Percentiles rank a stretch among this genome's conserved stretches.
Evolutionary conservation across 139 green algal species (phyloP).

Genomic region (Gonium pectorale): DNA sequence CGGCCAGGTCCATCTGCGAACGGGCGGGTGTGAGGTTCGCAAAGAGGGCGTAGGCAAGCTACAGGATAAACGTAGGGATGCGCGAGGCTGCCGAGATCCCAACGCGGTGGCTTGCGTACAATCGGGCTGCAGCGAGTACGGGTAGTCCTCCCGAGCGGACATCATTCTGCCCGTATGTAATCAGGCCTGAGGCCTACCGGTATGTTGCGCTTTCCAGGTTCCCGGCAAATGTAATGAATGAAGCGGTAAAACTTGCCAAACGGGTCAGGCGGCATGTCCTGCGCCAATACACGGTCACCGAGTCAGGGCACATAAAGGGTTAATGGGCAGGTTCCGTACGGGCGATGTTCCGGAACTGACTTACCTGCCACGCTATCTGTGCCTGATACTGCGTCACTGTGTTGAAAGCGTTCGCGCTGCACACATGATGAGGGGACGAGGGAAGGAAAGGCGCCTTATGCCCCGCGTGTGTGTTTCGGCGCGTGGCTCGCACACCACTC

Average conservation of each 20-base stretch:
- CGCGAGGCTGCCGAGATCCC: no score
- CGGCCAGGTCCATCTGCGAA: conserved; percentile 58
- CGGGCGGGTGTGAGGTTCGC: not conserved
- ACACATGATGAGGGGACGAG: not conserved
- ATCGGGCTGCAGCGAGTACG: no score
- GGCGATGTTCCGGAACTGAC: not conserved
- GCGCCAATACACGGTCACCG: no score
- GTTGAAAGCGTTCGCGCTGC: conserved; percentile 27
- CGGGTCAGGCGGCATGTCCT: conserved; percentile 60
- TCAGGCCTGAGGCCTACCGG: conserved; percentile 2
- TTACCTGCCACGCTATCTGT: conserved; percentile 55
- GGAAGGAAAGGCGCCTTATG: no score
- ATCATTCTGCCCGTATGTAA: no score
- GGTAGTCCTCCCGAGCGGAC: no score
- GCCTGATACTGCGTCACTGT: conserved; percentile 31
- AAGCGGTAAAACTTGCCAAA: conserved; percentile 72
- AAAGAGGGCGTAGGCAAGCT: no score
- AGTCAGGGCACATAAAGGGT: no score
- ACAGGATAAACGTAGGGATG: no score
- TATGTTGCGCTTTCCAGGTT: conserved; percentile 49
- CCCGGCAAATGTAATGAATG: conserved; percentile 61
- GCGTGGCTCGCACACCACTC: not conserved
- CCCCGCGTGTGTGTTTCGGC: not conserved
- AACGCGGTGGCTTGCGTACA: no score
- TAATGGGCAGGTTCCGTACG: not conserved